Conservation (phyloP, 192 early-diverging fungal genomes). For the Linderina pennispora region DNA sequence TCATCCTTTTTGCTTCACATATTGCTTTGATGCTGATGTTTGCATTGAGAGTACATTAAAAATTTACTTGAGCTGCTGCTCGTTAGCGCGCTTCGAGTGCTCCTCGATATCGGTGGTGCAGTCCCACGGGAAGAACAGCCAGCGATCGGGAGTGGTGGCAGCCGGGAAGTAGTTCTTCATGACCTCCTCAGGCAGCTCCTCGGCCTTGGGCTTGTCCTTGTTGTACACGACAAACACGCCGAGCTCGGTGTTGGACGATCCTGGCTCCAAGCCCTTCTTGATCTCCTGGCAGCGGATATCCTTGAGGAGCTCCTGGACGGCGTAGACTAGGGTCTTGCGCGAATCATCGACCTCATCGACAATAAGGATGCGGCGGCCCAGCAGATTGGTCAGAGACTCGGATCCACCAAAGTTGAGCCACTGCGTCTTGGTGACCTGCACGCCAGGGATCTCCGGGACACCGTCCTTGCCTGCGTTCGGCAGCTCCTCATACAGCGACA, state of each 20-base stretch:
- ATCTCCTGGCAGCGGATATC: constrained; percentile 54
- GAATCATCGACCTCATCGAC: constrained; percentile 80
- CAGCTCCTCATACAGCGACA: constrained; percentile 71
- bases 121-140: constrained; percentile 75
- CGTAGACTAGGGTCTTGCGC: constrained; percentile 64
- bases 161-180: constrained; percentile 68
- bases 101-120: constrained; percentile 59
- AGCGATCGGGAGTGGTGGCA: constrained; percentile 65
- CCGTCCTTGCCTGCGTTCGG: constrained; percentile 35
- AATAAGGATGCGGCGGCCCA: constrained; percentile 67
- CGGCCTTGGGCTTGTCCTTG: constrained; percentile 68
- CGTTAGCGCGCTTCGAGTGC: constrained; percentile 54
- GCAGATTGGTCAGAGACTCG: constrained; percentile 53
- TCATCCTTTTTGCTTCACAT: too few species aligned
- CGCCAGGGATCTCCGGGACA: constrained; percentile 38
- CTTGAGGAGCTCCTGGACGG: constrained; percentile 64
- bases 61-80: too few species aligned
- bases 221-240: constrained; percentile 76
- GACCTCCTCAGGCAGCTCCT: constrained; percentile 49
- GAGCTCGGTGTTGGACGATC: constrained; percentile 49
- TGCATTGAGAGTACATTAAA: too few species aligned
- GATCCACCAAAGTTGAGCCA: constrained; percentile 73
- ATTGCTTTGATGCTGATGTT: too few species aligned
- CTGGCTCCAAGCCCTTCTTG: constrained; percentile 33
- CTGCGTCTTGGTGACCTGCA: constrained; percentile 71